These are phyloP conservation scores for Cucurbita moschata DNA, from an alignment of 306 rosid genomes.

Conservation along the genomic window DNA sequence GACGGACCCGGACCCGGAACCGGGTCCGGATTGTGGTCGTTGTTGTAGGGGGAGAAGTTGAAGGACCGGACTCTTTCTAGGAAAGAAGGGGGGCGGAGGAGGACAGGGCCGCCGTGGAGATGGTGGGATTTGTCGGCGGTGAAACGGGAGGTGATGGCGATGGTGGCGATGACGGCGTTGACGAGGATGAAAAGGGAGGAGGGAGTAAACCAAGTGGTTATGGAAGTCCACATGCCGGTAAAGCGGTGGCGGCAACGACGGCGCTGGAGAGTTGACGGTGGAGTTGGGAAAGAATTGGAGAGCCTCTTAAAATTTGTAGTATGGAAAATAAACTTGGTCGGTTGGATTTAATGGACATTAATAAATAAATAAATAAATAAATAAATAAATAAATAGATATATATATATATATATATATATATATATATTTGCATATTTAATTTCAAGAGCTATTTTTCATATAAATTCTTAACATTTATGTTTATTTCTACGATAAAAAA, in stretches of 20 bases:
- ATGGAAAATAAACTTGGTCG: too few relatives aligned
- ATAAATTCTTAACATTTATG: too few relatives aligned
- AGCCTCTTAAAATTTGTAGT: too few relatives aligned
- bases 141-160: conserved; percentile 32
- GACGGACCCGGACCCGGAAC: conserved; percentile 14
- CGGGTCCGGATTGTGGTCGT: not conserved
- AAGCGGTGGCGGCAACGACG: too few relatives aligned
- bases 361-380: too few relatives aligned
- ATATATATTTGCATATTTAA: too few relatives aligned
- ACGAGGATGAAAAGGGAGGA: conserved; percentile 47
- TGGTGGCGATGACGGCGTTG: conserved; percentile 50
- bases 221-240: not conserved
- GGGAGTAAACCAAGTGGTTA: conserved; percentile 44
- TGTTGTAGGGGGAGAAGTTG: conserved; percentile 13
- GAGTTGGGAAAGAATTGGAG: not conserved
- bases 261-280: too few relatives aligned
- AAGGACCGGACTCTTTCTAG: conserved; percentile 35
- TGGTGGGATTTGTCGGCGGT: conserved; percentile 1
- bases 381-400: too few relatives aligned
- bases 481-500: too few relatives aligned
- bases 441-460: too few relatives aligned
- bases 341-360: too few relatives aligned
- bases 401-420: too few relatives aligned
- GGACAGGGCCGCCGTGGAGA: not conserved
- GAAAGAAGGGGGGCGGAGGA: conserved; percentile 31